Evolutionary conservation across 2,329 filamentous ascomycete species (phyloP), one percentile per base, ranked within the genome.

Genomic region (Colletotrichum cordylinicola): DNA sequence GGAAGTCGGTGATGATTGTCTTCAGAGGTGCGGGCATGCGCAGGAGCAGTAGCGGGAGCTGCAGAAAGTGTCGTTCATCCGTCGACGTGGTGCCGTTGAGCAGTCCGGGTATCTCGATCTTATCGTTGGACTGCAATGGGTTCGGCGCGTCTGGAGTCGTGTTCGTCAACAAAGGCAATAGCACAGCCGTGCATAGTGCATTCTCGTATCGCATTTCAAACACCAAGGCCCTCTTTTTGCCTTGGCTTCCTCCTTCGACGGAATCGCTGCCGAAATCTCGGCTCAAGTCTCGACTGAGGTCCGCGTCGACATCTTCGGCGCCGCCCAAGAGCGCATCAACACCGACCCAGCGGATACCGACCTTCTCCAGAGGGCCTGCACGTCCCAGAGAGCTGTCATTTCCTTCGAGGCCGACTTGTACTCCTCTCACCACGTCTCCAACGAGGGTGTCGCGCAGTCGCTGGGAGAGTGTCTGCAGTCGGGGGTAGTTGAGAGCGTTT

Each of bases 381-480:
- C 84, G 82, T 0, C 84, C 83, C 27, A 88, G 79, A 1, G 81
- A 76, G 8, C 78, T 85, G 31, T 88, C 87, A 13, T 75, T 78
- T 7, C 85, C 82, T 65, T 86, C 85, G 6, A 89, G 79, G 0
- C 87, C 87, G 21, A 92, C 86, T 77, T 92, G 89, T 21, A 92
- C 88, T 58, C 91, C 91, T 71, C 91, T 88, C n/a, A 92, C 89
- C 2, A 91, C 88, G 78, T 92, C 90, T 18, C 90, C 90, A 0
- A 91, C 89, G 0, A 92, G 85, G 2, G 85, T 85, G 64, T 92
- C 90, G 52, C 90, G 88, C 3, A 92, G 82, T 3, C 88, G 85
- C 9, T 85, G 85, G 1, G 88, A 86, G 1, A 92, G 83, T 0
- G 81, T 72, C 16, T 84, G 81, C 4, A 92, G 84, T 4, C 87